Conservation (phyloP, 1,284 basidiomycete genomes). For the Ceratobasidium sp. region DNA sequence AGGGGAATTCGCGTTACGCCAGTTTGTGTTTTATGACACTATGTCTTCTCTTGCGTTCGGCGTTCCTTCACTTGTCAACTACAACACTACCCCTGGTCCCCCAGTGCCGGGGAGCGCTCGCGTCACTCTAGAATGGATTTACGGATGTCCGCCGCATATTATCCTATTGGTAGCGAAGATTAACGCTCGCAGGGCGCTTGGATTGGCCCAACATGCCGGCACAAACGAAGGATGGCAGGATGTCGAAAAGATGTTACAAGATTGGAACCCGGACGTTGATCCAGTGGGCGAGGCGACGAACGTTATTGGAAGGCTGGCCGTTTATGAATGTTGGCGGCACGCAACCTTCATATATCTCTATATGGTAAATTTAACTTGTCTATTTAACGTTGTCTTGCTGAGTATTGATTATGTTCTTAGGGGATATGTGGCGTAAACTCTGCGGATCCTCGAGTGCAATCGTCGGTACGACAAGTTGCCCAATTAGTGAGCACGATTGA, state of each 20-base stretch:
- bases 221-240: conserved; percentile 8
- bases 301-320: neutral
- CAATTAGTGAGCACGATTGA: neutral
- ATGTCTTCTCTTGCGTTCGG: neutral
- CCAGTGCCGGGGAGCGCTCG: neutral
- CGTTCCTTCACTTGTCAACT: neutral
- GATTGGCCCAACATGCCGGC: neutral
- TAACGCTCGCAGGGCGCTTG: conserved; percentile 5
- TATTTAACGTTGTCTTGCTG: neutral
- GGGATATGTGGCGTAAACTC: neutral
- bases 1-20: neutral
- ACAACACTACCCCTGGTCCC: neutral
- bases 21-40: conserved; percentile 10
- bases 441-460: conserved; percentile 3
- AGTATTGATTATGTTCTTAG: neutral
- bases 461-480: neutral
- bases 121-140: conserved; percentile 2
- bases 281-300: conserved; percentile 1
- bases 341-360: conserved; percentile 16
- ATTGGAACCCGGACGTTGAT: neutral
- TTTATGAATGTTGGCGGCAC: conserved; percentile 27
- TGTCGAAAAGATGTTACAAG: neutral
- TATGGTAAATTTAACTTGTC: neutral
- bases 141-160: conserved; percentile 4
- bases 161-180: conserved; percentile 2